These are phyloP conservation scores for Tricholoma matsutake DNA, from an alignment of 768 basidiomycete species.

Conservation along the genomic window DNA sequence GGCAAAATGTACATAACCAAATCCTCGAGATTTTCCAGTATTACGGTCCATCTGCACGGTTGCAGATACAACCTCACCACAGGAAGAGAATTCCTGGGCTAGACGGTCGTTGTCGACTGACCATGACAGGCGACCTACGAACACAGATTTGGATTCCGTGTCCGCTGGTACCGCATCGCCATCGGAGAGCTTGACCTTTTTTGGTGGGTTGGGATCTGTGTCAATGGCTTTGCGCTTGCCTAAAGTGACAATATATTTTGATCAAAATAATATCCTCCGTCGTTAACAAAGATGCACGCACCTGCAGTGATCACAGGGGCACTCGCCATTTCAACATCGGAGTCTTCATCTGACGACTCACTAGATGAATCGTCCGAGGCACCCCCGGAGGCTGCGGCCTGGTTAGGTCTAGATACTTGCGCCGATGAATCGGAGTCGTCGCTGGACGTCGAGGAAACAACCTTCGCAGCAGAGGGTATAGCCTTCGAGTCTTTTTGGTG, in stretches of 20 bases:
- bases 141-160: constrained; percentile 68
- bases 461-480: constrained; percentile 8
- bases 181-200: constrained; percentile 79
- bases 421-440: constrained; percentile 21
- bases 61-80: constrained; percentile 87
- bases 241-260: constrained; percentile 18
- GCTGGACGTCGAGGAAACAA: constrained; percentile 2
- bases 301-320: constrained; percentile 37
- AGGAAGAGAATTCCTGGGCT: constrained; percentile 82
- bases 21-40: constrained; percentile 79
- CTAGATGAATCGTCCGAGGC: constrained; percentile 26
- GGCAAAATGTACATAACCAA: constrained; percentile 80
- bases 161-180: constrained; percentile 45
- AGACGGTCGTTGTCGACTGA: constrained; percentile 96
- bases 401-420: constrained; percentile 21
- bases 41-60: constrained; percentile 85
- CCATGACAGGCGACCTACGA: constrained; percentile 94
- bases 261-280: neutral
- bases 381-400: constrained; percentile 17
- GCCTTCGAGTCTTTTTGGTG: constrained; percentile 13
- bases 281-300: constrained; percentile 19
- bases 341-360: constrained; percentile 35
- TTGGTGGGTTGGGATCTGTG: constrained; percentile 54
- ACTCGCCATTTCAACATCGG: constrained; percentile 61
- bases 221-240: constrained; percentile 84